A percentile compares a stretch with the other conserved stretches of the same genome.
Evolutionary conservation across 2,329 filamentous ascomycete genomes (phyloP).

Genomic region (Colletotrichum eremochloae): DNA sequence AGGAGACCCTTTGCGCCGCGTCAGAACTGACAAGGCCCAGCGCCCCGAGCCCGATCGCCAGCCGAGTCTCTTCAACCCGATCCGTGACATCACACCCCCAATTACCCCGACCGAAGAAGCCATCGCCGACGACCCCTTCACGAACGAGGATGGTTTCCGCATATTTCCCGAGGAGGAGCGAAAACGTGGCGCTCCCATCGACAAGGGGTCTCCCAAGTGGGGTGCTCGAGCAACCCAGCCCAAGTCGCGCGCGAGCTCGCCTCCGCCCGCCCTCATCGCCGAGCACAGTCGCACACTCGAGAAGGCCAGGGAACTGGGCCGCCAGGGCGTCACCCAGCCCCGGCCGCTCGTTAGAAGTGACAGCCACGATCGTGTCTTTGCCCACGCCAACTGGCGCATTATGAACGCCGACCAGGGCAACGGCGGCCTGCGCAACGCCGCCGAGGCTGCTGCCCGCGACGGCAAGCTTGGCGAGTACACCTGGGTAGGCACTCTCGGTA

Average conservation of each 20-base stretch:
- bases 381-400: constrained; percentile 84
- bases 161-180: constrained; percentile 63
- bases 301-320: constrained; percentile 70
- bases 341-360: constrained; percentile 66
- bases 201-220: constrained; percentile 83
- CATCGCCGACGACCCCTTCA: constrained; percentile 62
- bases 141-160: constrained; percentile 69
- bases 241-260: constrained; percentile 77
- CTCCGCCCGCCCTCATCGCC: constrained; percentile 81
- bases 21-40: constrained; percentile 39
- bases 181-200: constrained; percentile 74
- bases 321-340: constrained; percentile 70
- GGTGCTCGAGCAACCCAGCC: constrained; percentile 83
- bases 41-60: constrained; percentile 51
- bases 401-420: constrained; percentile 92
- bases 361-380: constrained; percentile 78
- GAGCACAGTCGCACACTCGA: constrained; percentile 72
- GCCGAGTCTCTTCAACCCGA: constrained; percentile 67
- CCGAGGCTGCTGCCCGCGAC: constrained; percentile 80
- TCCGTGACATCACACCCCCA: constrained; percentile 65
- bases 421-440: constrained; percentile 89
- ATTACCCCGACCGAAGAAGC: constrained; percentile 66
- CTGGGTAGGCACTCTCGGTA: constrained; percentile 94
- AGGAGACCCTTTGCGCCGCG: constrained; percentile 47
- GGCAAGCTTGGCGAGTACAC: constrained; percentile 80